These are phyloP conservation scores for Cercospora sp. DNA, from an alignment of 2,329 filamentous ascomycete species.

Conservation along the genomic window DNA sequence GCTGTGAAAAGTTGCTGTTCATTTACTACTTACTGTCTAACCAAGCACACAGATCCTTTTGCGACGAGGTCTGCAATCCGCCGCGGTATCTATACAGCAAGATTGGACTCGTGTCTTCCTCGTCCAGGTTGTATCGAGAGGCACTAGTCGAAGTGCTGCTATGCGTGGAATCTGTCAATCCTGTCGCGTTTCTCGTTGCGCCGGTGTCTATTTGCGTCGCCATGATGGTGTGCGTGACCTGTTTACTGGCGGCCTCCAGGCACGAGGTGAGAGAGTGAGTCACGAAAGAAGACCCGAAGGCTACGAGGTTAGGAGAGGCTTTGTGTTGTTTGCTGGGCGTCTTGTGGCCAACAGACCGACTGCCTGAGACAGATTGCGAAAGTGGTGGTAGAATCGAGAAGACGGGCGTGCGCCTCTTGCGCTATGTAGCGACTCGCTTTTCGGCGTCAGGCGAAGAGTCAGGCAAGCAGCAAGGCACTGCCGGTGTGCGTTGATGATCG, in stretches of 20 bases:
- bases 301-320: neutral
- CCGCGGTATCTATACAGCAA: slow-evolving; percentile 45
- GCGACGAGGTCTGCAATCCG: slow-evolving; percentile 45
- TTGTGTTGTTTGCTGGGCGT: slow-evolving; percentile 19
- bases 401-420: slow-evolving; percentile 11
- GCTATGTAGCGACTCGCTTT: slow-evolving; percentile 19
- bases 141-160: slow-evolving; percentile 43
- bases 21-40: slow-evolving; percentile 36
- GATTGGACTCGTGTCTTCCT: slow-evolving; percentile 45
- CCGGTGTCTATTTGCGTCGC: slow-evolving; percentile 22
- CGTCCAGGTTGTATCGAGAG: slow-evolving; percentile 45
- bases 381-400: slow-evolving; percentile 4
- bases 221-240: slow-evolving; percentile 16
- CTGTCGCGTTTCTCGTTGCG: slow-evolving; percentile 38
- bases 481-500: slow-evolving; percentile 8
- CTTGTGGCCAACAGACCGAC: slow-evolving; percentile 16
- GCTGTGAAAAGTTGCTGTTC: neutral
- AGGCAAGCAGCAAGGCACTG: slow-evolving; percentile 22
- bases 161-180: slow-evolving; percentile 48
- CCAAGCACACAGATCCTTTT: slow-evolving; percentile 46
- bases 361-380: slow-evolving; percentile 27
- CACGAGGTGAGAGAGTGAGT: slow-evolving; percentile 19
- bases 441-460: slow-evolving; percentile 27
- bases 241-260: slow-evolving; percentile 21
- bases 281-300: slow-evolving; percentile 15